Percentiles rank a stretch among this genome's conserved stretches.
Evolutionary conservation across 73 alveolate genomes (phyloP).

Genomic region (Paramecium caudatum): DNA sequence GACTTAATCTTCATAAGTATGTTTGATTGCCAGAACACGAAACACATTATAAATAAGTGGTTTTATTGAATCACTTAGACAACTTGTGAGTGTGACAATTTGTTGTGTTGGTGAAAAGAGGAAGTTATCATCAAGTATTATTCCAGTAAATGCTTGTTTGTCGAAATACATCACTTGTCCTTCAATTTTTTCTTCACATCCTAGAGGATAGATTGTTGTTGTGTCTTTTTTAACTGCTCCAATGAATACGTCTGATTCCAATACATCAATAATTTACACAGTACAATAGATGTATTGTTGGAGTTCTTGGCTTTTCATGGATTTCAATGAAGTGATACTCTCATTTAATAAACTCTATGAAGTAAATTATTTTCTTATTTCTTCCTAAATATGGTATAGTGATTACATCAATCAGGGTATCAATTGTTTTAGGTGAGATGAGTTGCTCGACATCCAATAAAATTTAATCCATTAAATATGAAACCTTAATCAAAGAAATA

Average conservation of each 20-base stretch:
- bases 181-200: neutral
- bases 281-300: neutral
- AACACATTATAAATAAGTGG: constrained; percentile 16
- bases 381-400: neutral
- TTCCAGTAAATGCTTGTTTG: neutral
- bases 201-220: neutral
- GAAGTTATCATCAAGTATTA: neutral
- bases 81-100: neutral
- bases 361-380: neutral
- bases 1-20: neutral
- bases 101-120: neutral
- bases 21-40: neutral
- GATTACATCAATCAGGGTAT: neutral
- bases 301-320: neutral
- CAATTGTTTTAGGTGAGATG: neutral
- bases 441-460: constrained; percentile 33
- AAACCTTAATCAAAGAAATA: constrained; percentile 51
- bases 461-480: constrained; percentile 62
- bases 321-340: neutral
- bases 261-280: constrained; percentile 15
- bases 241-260: neutral
- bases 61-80: neutral
- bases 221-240: constrained; percentile 34
- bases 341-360: neutral
- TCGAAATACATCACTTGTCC: constrained; percentile 32